Evolutionary conservation across 768 basidiomycete species (phyloP), one percentile per base, ranked within the genome.

Genomic region (Suillus subluteus): DNA sequence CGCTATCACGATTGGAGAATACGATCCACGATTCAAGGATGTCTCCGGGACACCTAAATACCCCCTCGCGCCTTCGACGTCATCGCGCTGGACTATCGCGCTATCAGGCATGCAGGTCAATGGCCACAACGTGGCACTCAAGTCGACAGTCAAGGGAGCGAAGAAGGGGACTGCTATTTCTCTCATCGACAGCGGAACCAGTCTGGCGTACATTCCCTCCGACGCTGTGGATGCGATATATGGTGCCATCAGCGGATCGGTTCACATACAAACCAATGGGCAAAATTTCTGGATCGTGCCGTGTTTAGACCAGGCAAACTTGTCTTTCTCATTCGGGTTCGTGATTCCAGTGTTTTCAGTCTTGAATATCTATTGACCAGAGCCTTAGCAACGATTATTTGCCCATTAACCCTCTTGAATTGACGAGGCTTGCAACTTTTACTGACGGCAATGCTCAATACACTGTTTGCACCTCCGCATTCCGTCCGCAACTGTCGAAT

Each of bases 101-200:
- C 67, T 84, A 44, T 79, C 80, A 2, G 78, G 76, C 5, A 74
- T 85, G 64, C 68, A 66, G 18, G 76, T 83, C 15, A 75, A 80
- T 64, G 78, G 76, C 0, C 66, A 67, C n/a, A n/a, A 62, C 0
- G 48, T 78, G 23, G 26, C 64, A 0, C 70, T 83, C 59, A 66
- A 58, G 5, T 81, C 83, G 0, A 54, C n/a, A n/a, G 73, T 78
- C 40, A 54, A 66, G 2, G 75, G 73, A 3, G 73, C 78, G 6
- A 76, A 80, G 8, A 65, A 67, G 0, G 80, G 76, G 1, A 70
- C 74, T 1, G 71, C 74, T n/a, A 73, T 80, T 18, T 75, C 81
- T 12, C 73, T 84, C 12, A 70, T 84, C 48, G 83, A 84, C 54
- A 84, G 81, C 5, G 83, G 83, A 32, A 80, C 79, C 16, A 83